Base-by-base conservation (phyloP, 2,329 filamentous ascomycete species). In the Colletotrichum sp. region DNA sequence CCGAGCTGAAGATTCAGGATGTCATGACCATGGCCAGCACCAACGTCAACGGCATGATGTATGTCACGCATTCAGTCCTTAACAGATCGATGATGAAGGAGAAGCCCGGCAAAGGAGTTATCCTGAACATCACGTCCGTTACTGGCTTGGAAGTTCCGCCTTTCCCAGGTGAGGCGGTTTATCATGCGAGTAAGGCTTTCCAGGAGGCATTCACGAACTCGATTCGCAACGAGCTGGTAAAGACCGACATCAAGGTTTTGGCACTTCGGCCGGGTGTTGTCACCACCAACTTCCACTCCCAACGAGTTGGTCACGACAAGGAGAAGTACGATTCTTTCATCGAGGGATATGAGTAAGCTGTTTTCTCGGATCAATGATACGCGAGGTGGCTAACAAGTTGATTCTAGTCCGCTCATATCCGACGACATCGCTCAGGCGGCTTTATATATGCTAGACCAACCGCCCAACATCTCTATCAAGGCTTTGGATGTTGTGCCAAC, bases 151-250 rank as follows among this genome's bases (percentile, higher is more conserved):
- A 89, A 74, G 84, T 85, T 0, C 88, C 88, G 0, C 88, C 88
- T 0, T 89, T 89, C 66, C 81, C 85, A 0, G 87, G 88, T 15
- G 88, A 89, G 77, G 84, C 87, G 0, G 86, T 90, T 10, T 88
- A 89, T 70, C 87, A 89, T 74, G 83, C 87, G 6, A 85, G 81
- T 76, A 89, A 89, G 77, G 86, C 87, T 1, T 83, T 81, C 5
- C 86, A 88, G 67, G 88, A 90, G 70, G 88, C 80, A 0, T 89
- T 90, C 76, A 87, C 86, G 0, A 89, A 90, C 70, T 83, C 84
- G 2, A 82, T 90, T 12, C 81, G 88, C 1, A 88, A 83, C 22
- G 89, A 91, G 79, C 78, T 89, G 10, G 79, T 77, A 27, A 86
- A 84, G 5, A 88, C 87, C 0, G 85, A 88, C 75, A 87, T 89